Evolutionary conservation across 2,329 filamentous ascomycete genomes (phyloP), one percentile per base, ranked within the genome.

Genomic region (Fulvia fulva): DNA sequence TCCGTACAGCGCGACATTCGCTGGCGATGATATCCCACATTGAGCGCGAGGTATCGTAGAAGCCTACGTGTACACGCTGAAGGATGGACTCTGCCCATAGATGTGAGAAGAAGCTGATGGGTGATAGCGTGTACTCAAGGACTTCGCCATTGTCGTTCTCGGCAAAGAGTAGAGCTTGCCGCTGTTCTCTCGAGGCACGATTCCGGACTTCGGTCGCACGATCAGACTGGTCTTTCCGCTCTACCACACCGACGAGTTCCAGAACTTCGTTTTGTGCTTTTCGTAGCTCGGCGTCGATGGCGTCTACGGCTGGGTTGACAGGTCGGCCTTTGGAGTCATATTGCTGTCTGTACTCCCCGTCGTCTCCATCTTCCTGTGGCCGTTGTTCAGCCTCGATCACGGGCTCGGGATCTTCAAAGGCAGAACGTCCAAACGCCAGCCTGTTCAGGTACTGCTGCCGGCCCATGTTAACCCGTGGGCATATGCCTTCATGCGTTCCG

Each of bases 181-280:
- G 62, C 16, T 47, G 56, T 23, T 65, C 49, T 5, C 63, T 57
- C 7, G 57, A 58, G 26, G 55, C 30, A 4, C 51, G 46, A 26
- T 53, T 46, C 3, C 57, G 55, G n/a, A 44, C 34, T 25, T 58
- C 57, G n/a, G 60, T 55, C 21, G 26, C 41, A n/a, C 56, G 54
- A 34, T 62, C 56, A 16, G 49, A 57, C 28, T 58, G 22, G 41
- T 69, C 57, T 49, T 68, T 74, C 57, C 74, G 69, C 63, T 78
- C 76, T 0, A 80, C 75, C 0, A 80, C 77, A 21, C 78, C 78
- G 9, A 80, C 76, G 0, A 78, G 74, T 21, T 74, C 76, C 5
- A 80, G 71, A 1, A 79, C 74, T 61, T 78, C 76, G 47, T 81
- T 81, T 56, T 78, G 76, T 7, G 78, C 77, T 53, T 74, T 71